Conservation (phyloP, 2,329 filamentous ascomycete species). For the Arthrobotrys conoides region DNA sequence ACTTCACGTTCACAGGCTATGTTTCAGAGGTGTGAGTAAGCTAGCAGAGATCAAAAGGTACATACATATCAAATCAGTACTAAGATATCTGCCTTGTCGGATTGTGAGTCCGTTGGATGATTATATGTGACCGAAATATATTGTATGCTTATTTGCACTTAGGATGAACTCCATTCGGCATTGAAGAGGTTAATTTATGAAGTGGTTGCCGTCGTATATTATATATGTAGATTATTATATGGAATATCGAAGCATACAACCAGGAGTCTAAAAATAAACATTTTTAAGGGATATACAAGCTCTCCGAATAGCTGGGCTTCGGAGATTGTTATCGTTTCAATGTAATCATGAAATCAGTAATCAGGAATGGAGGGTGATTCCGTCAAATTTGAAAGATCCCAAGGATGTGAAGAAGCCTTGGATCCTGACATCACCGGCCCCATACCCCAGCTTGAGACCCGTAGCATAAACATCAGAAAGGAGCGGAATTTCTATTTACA, state of each 20-base stretch:
- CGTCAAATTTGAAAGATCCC: neutral
- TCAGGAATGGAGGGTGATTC: neutral
- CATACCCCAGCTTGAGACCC: neutral
- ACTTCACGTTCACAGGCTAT: conserved; percentile 9
- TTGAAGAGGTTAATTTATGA: too few relatives aligned
- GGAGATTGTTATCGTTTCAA: neutral
- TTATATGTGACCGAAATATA: neutral
- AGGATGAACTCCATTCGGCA: too few relatives aligned
- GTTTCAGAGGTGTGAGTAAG: neutral
- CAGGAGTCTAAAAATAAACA: neutral
- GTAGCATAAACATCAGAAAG: neutral
- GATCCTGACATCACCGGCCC: neutral
- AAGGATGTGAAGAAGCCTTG: neutral
- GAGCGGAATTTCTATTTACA: neutral
- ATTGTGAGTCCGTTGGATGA: neutral
- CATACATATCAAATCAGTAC: too few relatives aligned
- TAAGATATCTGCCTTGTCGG: neutral
- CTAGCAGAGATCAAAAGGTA: neutral
- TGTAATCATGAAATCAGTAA: neutral
- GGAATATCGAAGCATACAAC: neutral
- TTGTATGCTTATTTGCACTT: neutral
- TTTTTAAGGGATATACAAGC: neutral
- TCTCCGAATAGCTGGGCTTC: neutral
- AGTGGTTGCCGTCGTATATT: too few relatives aligned
- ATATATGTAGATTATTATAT: too few relatives aligned